Percentiles rank a stretch among this genome's conserved stretches.
phyloP scores from a whole-genome alignment of 495 filamentous ascomycete genomes.

The Neurospora tetrasperma region DNA sequence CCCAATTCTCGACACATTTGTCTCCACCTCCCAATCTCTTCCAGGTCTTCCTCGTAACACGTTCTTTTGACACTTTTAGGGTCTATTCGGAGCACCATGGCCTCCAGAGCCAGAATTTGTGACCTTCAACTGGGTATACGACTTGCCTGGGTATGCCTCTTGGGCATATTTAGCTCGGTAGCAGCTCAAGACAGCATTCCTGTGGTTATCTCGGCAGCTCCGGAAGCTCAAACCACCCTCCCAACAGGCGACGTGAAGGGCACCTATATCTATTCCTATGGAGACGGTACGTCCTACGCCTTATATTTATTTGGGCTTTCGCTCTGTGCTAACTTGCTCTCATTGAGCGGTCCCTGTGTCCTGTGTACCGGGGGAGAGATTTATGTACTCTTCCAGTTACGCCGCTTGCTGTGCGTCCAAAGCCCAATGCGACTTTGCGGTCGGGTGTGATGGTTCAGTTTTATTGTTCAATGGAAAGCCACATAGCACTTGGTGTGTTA shows the following conservation, averaged over 20 bases:
- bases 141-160: not conserved
- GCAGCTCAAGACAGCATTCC: not conserved
- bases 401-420: not conserved
- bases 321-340: not conserved
- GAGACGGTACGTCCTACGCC: not conserved
- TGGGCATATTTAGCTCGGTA: not conserved
- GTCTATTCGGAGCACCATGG: not conserved
- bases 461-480: too few relatives aligned
- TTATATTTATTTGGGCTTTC: not conserved
- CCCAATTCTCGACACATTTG: not conserved
- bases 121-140: not conserved
- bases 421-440: not conserved
- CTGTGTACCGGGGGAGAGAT: not conserved
- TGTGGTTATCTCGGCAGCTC: not conserved
- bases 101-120: not conserved
- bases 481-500: not conserved
- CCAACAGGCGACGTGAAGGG: not conserved
- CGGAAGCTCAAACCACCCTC: not conserved
- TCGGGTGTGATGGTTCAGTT: not conserved
- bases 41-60: not conserved
- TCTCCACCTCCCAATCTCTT: not conserved
- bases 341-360: not conserved
- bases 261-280: not conserved
- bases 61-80: not conserved
- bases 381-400: not conserved